These are phyloP conservation scores for Wickerhamomyces hampshirensis DNA, from an alignment of 805 yeast genomes.

Conservation along the genomic window DNA sequence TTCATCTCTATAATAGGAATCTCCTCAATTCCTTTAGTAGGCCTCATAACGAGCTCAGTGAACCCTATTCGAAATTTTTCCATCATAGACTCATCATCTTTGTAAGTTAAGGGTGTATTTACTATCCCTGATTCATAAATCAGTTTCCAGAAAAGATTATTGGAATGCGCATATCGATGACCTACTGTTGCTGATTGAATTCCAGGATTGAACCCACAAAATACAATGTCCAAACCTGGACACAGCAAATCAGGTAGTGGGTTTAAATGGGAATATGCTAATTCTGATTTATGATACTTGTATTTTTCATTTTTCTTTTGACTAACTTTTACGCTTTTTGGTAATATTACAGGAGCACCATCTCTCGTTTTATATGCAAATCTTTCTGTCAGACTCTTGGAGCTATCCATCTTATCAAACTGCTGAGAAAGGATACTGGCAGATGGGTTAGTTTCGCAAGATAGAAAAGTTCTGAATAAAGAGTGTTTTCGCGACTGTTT, in stretches of 20 bases:
- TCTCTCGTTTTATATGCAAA: no score
- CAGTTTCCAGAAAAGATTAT: constrained; percentile 66
- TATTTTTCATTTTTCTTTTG: not conserved
- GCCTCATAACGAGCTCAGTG: constrained; percentile 63
- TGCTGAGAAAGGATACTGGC: no score
- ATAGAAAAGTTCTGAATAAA: no score
- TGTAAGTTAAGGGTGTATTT: constrained; percentile 20
- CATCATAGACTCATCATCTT: constrained; percentile 36
- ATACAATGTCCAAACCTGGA: constrained; percentile 37
- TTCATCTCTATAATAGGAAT: constrained; percentile 47
- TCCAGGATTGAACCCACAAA: constrained; percentile 75
- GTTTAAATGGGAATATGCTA: constrained; percentile 12
- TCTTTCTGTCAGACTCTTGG: no score
- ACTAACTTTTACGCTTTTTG: no score
- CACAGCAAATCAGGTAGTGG: constrained; percentile 22
- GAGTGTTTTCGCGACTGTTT: no score
- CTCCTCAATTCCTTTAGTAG: constrained; percentile 56
- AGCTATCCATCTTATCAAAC: no score
- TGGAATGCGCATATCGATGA: constrained; percentile 69
- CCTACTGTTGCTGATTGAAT: constrained; percentile 53
- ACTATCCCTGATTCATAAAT: constrained; percentile 49
- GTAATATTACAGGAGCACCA: no score
- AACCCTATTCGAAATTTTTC: constrained; percentile 52
- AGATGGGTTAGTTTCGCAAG: no score
- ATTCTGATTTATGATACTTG: constrained; percentile 12